These are phyloP conservation scores for Notholithocarpus densiflorus DNA, from an alignment of 306 rosid species.

Conservation along the genomic window DNA sequence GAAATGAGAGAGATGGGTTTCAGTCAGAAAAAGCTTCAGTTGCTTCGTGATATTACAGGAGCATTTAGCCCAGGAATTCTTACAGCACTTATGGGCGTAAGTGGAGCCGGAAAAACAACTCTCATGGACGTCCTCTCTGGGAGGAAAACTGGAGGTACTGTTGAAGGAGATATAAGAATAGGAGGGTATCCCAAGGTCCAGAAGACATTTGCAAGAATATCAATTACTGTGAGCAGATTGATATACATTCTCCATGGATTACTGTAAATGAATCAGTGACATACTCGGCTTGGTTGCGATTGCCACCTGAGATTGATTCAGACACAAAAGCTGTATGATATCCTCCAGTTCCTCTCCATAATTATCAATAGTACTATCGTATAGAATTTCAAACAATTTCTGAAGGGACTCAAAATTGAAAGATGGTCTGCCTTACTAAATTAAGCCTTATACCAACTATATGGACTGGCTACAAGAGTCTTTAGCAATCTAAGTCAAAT, in stretches of 20 bases:
- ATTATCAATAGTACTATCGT: not conserved
- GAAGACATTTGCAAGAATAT: conserved; percentile 68
- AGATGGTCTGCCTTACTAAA: not conserved
- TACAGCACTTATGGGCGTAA: conserved; percentile 81
- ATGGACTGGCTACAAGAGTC: not conserved
- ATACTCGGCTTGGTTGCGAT: conserved; percentile 73
- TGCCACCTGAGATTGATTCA: conserved; percentile 56
- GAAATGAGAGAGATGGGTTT: conserved; percentile 69
- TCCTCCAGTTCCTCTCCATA: conserved; percentile 1
- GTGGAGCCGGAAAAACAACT: conserved; percentile 90
- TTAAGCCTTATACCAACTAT: not conserved
- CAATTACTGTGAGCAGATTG: conserved; percentile 78
- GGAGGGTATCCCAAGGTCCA: conserved; percentile 74
- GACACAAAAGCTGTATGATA: conserved; percentile 57
- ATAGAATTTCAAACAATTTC: not conserved
- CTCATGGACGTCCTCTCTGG: conserved; percentile 88
- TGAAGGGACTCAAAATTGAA: not conserved
- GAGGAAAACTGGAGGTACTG: conserved; percentile 68
- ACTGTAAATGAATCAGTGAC: conserved; percentile 72
- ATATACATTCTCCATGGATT: conserved; percentile 72
- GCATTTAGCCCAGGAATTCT: conserved; percentile 76
- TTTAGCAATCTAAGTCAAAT: not conserved
- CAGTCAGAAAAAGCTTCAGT: conserved; percentile 55
- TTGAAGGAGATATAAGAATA: conserved; percentile 75
- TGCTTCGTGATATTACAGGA: conserved; percentile 73